Conservation (phyloP, 1,284 basidiomycete species). For the Austropuccinia psidii region DNA sequence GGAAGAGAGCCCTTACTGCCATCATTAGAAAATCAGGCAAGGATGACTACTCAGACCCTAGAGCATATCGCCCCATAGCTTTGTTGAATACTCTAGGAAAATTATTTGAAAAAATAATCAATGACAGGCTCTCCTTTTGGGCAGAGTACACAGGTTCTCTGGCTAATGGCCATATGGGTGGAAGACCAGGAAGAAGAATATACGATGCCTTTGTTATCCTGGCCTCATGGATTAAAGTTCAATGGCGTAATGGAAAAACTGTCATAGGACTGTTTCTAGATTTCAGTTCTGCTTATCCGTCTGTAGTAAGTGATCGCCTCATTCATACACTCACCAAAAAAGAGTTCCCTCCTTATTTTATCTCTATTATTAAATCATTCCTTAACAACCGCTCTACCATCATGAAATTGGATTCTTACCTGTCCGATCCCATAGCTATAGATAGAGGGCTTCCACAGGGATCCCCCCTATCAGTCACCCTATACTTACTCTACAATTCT, state of each 20-base stretch:
- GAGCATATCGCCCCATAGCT: conserved; percentile 7
- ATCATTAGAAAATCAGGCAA: conserved; percentile 12
- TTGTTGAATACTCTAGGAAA: neutral
- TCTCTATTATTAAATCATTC: neutral
- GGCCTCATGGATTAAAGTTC: neutral
- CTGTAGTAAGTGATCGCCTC: neutral
- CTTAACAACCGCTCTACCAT: neutral
- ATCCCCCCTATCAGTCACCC: conserved; percentile 4
- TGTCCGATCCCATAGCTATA: neutral
- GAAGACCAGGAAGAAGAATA: neutral
- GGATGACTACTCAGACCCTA: neutral
- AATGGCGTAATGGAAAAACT: neutral
- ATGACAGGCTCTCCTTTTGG: neutral
- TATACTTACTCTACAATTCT: conserved; percentile 10
- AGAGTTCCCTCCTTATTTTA: neutral
- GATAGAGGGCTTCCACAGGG: neutral
- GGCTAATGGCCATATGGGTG: conserved; percentile 4
- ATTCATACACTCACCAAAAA: neutral
- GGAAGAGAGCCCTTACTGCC: neutral
- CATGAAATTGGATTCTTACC: neutral
- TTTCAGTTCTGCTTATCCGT: conserved; percentile 6
- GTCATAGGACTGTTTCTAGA: neutral
- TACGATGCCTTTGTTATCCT: neutral
- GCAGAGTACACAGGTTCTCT: neutral
- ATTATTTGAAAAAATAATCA: neutral